Evolutionary conservation across 352 stramenopile species (phyloP), one percentile per base, ranked within the genome.

Genomic region (Phytophthora pluvialis): DNA sequence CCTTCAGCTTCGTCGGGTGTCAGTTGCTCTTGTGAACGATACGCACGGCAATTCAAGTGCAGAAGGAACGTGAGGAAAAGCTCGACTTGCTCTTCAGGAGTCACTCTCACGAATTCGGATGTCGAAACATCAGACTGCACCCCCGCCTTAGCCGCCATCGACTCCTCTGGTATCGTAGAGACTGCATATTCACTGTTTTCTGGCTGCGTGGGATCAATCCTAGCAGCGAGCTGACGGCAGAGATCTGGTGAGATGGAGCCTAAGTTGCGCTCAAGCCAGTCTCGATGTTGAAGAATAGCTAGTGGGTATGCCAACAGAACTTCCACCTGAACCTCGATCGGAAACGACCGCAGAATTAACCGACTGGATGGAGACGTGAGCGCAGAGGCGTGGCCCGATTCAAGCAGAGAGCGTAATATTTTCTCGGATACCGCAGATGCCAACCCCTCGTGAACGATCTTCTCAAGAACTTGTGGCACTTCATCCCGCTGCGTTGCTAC

Each of bases 11-110:
- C 43, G 11, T 68, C 42, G 18, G 42, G 42, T 8, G 5, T 12
- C 11, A 48, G 10, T 45, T 40, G n/a, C 12, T 46, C 26, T 42
- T 31, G 28, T 32, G 43, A 56, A 25, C 16, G n/a, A 55, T 67
- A 36, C 12, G 16, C 5, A 50, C 40, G 33, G 39, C 46, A 51
- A 52, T 93, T 93, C 16, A 94, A 52, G 1, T 77, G 75, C 21
- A 95, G 47, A 15, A 95, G 47, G 3, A 93, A 39, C 7, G 84
- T 90, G 3, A 95, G 69, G 36, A 89, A 95, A 0, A 95, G 75
- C 68, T 95, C 88, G 0, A 91, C 73, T 5, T 77, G 79, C 49
- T 95, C 85, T 52, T 90, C 83, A 26, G 71, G 36, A 0, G 64
- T 51, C 10, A 59, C 48, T 0, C 8, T 40, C 47, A 91, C 78